Base-by-base conservation (phyloP, 441 rosid species). In the Pelargonium australe region DNA sequence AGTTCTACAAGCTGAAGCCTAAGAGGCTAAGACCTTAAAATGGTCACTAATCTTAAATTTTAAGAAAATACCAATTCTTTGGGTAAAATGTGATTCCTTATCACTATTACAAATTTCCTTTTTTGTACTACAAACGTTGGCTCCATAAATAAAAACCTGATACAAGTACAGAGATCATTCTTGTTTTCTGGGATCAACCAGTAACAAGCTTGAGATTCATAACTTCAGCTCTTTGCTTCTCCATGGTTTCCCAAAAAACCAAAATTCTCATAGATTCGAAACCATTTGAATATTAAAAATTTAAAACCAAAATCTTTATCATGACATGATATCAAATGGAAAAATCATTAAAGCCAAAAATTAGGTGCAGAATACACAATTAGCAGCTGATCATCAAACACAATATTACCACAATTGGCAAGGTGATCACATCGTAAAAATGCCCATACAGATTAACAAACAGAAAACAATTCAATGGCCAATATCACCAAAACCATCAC, bases 301-400 rank as follows among this genome's bases (percentile, higher is more conserved):
- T 14, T 57, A 25, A 57, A 57, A 57, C 63, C 5, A 19, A 57
- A 57, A 57, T 17, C 63, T 19, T 28, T 28, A 57, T 17, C 28
- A 9, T 17, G 5, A 17, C 13, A 57, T 7, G 2, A 57, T 5
- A 1, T 53, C 20, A 53, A 3, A 53, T 16, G 6, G 17, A 5
- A 53, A 53, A 2, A 16, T 23, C 40, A 57, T 57, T 19, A 57
- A 57, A 57, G 31, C 28, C 47, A 44, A 71, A 60, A 70, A 64
- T 57, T 40, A 20, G 7, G 25, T 7, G 70, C 64, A 44, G 34
- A 71, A 44, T 1, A 68, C 14, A 51, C 63, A 40, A 41, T 74
- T 41, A 55, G 60, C 60, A 5, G 2, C 60, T 60, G 47, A 73
- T 51, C 66, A 73, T 68, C 49, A 51, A 61, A 34, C 40, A 45